Conservation (phyloP, 2,329 filamentous ascomycete species). For the Aspergillus felis region DNA sequence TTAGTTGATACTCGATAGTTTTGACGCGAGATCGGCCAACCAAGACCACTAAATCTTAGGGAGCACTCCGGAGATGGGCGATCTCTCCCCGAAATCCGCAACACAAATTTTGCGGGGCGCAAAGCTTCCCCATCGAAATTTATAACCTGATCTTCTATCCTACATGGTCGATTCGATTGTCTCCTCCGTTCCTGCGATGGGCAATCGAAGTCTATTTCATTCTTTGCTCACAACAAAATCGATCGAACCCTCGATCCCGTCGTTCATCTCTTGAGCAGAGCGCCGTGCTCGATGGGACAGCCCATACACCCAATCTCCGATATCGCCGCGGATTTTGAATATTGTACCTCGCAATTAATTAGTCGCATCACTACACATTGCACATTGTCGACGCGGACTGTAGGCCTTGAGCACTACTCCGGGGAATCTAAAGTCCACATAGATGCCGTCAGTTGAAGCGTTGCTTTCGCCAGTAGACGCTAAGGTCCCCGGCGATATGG, state of each 20-base stretch:
- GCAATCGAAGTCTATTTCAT: background rate
- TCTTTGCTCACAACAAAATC: background rate
- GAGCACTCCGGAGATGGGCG: background rate
- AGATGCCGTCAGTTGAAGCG: slow-evolving; percentile 22
- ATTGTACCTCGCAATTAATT: background rate
- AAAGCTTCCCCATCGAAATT: background rate
- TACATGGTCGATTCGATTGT: background rate
- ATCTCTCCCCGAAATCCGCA: background rate
- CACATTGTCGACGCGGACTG: background rate
- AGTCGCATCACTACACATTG: background rate
- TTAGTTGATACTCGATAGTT: too few species aligned
- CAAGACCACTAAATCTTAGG: background rate
- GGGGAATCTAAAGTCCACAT: background rate
- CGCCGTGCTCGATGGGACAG: background rate
- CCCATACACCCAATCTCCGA: background rate
- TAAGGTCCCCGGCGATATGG: background rate
- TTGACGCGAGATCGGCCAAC: background rate
- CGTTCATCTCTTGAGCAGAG: background rate
- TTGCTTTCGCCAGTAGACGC: background rate
- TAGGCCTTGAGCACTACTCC: background rate
- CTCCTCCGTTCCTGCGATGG: background rate
- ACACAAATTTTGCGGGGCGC: background rate
- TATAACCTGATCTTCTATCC: background rate
- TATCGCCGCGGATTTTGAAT: background rate
- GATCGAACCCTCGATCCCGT: background rate